These are phyloP conservation scores for Talaromyces sp. DNA, from an alignment of 2,329 filamentous ascomycete species.

Conservation along the genomic window DNA sequence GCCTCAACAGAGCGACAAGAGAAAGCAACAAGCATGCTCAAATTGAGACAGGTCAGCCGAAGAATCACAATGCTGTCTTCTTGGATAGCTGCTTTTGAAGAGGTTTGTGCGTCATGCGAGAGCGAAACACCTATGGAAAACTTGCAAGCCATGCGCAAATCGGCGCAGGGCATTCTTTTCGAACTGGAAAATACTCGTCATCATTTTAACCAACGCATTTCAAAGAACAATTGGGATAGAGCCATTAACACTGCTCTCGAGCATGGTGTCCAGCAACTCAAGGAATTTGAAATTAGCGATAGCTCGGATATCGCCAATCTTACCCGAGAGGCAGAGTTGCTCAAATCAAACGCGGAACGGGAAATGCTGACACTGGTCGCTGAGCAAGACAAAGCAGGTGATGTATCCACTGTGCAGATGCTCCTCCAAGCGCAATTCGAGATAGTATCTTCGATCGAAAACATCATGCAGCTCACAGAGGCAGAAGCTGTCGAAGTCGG, in stretches of 20 bases:
- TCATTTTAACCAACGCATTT: conserved; percentile 80
- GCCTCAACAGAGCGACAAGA: conserved; percentile 73
- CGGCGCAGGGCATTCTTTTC: conserved; percentile 79
- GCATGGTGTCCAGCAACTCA: conserved; percentile 75
- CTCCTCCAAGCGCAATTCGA: conserved; percentile 90
- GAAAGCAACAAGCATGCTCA: conserved; percentile 74
- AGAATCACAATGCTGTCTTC: conserved; percentile 81
- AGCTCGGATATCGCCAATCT: conserved; percentile 67
- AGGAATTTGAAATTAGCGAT: conserved; percentile 64
- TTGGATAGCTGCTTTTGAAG: conserved; percentile 91
- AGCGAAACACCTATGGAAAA: conserved; percentile 64
- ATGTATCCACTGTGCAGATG: conserved; percentile 74
- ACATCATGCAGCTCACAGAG: conserved; percentile 77
- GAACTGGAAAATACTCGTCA: conserved; percentile 89
- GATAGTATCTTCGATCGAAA: conserved; percentile 76
- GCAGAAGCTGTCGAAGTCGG: conserved; percentile 78
- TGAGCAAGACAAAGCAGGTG: conserved; percentile 78
- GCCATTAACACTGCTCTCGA: conserved; percentile 82
- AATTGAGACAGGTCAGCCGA: conserved; percentile 75
- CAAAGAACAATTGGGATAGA: conserved; percentile 81
- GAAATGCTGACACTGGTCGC: conserved; percentile 74
- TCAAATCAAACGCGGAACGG: conserved; percentile 77
- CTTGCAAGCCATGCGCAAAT: conserved; percentile 74
- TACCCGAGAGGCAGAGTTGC: conserved; percentile 75
- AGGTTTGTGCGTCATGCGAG: conserved; percentile 68